phyloP scores from a whole-genome alignment of 306 rosid species.

The Prunus mume region DNA sequence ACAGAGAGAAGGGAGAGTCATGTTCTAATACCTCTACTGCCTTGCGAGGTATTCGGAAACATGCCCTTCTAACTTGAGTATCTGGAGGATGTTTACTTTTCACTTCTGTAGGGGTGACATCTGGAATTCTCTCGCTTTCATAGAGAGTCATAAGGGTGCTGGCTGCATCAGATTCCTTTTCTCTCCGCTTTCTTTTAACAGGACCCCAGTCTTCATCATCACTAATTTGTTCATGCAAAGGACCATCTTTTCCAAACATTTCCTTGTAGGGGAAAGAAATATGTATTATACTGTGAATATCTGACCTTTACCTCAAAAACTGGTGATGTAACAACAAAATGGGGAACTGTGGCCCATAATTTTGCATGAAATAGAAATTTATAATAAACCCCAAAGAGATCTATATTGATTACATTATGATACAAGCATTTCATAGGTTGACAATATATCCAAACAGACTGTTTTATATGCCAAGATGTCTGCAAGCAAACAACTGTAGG shows the following conservation, averaged over 20 bases:
- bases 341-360: not conserved
- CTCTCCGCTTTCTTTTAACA: constrained; percentile 60
- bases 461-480: constrained; percentile 1
- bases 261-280: constrained; percentile 41
- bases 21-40: constrained; percentile 66
- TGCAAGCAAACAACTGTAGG: not conserved
- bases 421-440: not conserved
- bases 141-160: constrained; percentile 79
- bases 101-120: constrained; percentile 21
- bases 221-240: constrained; percentile 61
- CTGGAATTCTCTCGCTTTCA: constrained; percentile 52
- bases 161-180: constrained; percentile 80
- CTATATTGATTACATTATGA: not conserved
- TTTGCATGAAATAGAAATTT: not conserved
- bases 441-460: not conserved
- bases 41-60: constrained; percentile 67
- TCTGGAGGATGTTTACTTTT: constrained; percentile 24
- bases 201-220: constrained; percentile 99
- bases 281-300: not conserved
- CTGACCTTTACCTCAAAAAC: not conserved
- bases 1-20: constrained; percentile 8
- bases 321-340: not conserved
- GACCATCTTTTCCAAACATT: constrained; percentile 90
- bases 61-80: constrained; percentile 40
- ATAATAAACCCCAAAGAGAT: not conserved